Evolutionary conservation across 2,329 filamentous ascomycete genomes (phyloP).

Genomic region (Alternaria metachromatica): DNA sequence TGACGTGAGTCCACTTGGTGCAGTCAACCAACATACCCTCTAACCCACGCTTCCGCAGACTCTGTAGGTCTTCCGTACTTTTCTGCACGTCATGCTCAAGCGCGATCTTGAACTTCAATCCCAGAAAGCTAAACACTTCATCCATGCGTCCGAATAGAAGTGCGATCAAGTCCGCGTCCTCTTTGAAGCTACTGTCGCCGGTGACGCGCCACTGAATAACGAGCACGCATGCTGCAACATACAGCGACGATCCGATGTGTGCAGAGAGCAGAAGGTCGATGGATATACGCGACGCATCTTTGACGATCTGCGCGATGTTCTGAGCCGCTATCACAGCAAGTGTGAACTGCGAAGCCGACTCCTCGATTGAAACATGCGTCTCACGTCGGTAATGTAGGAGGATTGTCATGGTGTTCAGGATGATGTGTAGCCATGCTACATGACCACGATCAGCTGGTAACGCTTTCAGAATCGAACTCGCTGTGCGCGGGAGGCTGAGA

Average conservation of each 20-base stretch:
- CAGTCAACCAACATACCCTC: constrained; percentile 38
- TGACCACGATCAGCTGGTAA: constrained; percentile 21
- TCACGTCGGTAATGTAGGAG: constrained; percentile 33
- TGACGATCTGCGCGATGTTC: constrained; percentile 34
- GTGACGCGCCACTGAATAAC: constrained; percentile 36
- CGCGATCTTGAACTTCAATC: constrained; percentile 38
- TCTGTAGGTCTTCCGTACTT: constrained; percentile 16
- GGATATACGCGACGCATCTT: constrained; percentile 35
- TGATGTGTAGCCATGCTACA: constrained; percentile 36
- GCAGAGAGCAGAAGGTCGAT: constrained; percentile 33
- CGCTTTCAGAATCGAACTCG: constrained; percentile 31
- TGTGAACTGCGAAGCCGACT: constrained; percentile 11
- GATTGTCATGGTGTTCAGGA: constrained; percentile 31
- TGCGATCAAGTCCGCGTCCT: constrained; percentile 32
- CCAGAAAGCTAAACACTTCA: constrained; percentile 33
- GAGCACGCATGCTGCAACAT: constrained; percentile 33
- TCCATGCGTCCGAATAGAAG: constrained; percentile 39
- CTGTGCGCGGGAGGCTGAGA: constrained; percentile 33
- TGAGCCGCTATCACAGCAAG: constrained; percentile 33
- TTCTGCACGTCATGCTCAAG: constrained; percentile 29
- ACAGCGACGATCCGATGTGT: constrained; percentile 31
- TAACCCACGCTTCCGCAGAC: constrained; percentile 28
- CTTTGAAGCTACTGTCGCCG: constrained; percentile 27
- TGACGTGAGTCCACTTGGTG: constrained; percentile 29
- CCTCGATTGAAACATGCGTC: neutral